Percentiles rank a stretch among this genome's conserved stretches.
Conservation (phyloP, 2,329 filamentous ascomycete genomes). For the Rugonectria rugulosa region DNA sequence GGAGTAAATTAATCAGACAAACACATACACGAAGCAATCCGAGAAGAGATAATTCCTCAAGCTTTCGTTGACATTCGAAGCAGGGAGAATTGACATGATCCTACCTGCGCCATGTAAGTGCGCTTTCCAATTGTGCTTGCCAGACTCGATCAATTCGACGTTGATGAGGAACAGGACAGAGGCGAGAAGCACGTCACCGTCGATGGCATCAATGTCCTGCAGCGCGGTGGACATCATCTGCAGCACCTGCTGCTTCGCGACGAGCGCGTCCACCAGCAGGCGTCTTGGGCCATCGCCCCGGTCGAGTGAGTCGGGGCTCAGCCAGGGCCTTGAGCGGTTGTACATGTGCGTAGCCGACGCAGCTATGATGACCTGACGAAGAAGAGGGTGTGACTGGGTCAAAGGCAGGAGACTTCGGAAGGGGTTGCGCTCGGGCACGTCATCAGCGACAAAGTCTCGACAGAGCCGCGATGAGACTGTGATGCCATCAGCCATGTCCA, state of each 20-base stretch:
- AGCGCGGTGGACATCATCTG: slow-evolving; percentile 51
- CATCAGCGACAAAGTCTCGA: slow-evolving; percentile 59
- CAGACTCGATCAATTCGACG: slow-evolving; percentile 58
- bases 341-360: slow-evolving; percentile 58
- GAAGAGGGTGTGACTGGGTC: slow-evolving; percentile 49
- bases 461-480: slow-evolving; percentile 59
- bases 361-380: slow-evolving; percentile 57
- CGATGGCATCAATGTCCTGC: slow-evolving; percentile 46
- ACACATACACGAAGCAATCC: slow-evolving; percentile 54
- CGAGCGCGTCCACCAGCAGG: slow-evolving; percentile 53
- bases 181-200: slow-evolving; percentile 52
- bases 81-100: slow-evolving; percentile 52
- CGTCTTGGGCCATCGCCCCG: slow-evolving; percentile 35
- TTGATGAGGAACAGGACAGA: slow-evolving; percentile 59
- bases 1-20: background rate
- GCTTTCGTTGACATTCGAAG: slow-evolving; percentile 42
- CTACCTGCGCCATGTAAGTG: slow-evolving; percentile 55
- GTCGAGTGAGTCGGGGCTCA: slow-evolving; percentile 38
- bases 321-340: slow-evolving; percentile 47
- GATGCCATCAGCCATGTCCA: slow-evolving; percentile 27
- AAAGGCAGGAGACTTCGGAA: slow-evolving; percentile 55
- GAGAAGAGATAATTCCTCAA: slow-evolving; percentile 56
- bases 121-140: slow-evolving; percentile 55
- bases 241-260: slow-evolving; percentile 55
- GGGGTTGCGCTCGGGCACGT: slow-evolving; percentile 53